These are phyloP conservation scores for Cucumis cinereus DNA, from an alignment of 306 rosid genomes.

Conservation along the genomic window DNA sequence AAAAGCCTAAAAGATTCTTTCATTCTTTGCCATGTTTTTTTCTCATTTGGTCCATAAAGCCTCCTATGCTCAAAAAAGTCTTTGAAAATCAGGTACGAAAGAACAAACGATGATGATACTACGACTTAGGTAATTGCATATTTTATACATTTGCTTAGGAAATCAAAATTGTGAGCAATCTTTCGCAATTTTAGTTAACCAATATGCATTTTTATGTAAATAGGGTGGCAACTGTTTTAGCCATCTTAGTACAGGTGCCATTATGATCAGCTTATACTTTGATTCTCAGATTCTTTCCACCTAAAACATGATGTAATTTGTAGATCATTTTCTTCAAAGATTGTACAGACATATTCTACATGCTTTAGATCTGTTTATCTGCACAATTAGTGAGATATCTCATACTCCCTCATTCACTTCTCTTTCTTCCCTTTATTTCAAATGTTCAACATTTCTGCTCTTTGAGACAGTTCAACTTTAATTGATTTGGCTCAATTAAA, in stretches of 20 bases:
- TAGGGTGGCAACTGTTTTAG: conserved; percentile 2
- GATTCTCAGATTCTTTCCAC: conserved; percentile 1
- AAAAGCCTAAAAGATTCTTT: conserved; percentile 17
- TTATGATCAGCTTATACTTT: neutral
- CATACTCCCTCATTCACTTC: neutral
- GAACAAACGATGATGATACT: neutral
- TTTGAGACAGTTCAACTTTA: neutral
- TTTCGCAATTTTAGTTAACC: neutral
- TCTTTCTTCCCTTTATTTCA: neutral
- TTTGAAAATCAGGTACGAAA: neutral
- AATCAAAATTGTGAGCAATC: neutral
- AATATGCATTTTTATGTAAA: conserved; percentile 6
- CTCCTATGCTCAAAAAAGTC: neutral
- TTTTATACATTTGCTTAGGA: neutral
- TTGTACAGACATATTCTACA: conserved; percentile 7
- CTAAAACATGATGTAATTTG: neutral
- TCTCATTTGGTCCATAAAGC: neutral
- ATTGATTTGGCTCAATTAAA: neutral
- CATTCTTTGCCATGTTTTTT: neutral
- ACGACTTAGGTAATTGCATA: neutral
- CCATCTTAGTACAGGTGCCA: neutral
- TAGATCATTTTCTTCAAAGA: conserved; percentile 5
- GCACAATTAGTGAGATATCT: neutral
- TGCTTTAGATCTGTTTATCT: neutral
- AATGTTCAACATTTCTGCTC: neutral